Base-by-base conservation (phyloP, 495 filamentous ascomycete species). In the Aspergillus funiculosus region DNA sequence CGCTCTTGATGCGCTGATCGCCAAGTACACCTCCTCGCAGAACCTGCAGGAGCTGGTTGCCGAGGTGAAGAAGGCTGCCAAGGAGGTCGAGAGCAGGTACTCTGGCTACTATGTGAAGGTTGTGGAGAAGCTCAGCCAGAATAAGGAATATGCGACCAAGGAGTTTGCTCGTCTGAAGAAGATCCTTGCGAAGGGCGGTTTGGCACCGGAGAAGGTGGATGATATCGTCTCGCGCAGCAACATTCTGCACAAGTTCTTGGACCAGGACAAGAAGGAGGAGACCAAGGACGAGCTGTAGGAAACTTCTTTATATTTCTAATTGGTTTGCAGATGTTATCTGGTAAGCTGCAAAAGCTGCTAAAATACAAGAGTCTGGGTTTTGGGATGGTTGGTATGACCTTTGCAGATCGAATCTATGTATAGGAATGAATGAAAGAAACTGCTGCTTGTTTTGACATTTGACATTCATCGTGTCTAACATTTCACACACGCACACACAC, bases 21-120 rank as follows among this genome's bases (percentile, higher is more conserved):
- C 72, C 30, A 83, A 85, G 66, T 78, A 85, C 56, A 66, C 74
- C 17, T 75, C 75, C 30, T 30, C 62, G 2, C 50, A 63, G 38
- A 76, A 72, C 57, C 63, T 86, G 43, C 66, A 71, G 25, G 77
- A 81, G 46, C 70, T 83, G 10, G 71, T 74, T 1, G 70, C 72
- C 40, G 82, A 89, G 62, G 69, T 84, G 26, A 82, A 80, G 68
- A 82, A 86, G 73, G 77, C 76, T 13, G 85, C 81, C 21, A 72
- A 74, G 59, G 71, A 63, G 34, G 63, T 90, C 18, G 79, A 82
- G 69, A 80, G 88, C 53, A 86, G 86, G 74, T 94, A 88, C 62
- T 87, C 86, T n/a, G 72, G 85, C 64, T 97, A 97, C 78, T 98
- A 98, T 61, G 69, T 92, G 61, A 86, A 86, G 59, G 94, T 94